A percentile compares a stretch with the other conserved stretches of the same genome.
phyloP scores from a whole-genome alignment of 345 rosid species.

The Sisymbrium altissimum region DNA sequence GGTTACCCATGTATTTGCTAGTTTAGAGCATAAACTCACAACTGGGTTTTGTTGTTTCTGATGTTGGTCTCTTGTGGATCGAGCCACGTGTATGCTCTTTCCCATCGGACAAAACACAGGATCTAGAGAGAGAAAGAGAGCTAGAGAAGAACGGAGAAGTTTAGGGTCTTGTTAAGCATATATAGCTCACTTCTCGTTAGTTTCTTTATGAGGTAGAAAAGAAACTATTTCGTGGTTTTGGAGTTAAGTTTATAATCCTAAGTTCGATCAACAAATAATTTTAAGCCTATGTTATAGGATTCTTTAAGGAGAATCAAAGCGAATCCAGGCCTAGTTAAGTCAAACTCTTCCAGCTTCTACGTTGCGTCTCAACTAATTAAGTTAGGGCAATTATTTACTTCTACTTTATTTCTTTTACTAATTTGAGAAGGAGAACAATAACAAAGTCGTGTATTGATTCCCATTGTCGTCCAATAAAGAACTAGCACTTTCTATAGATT shows the following conservation, averaged over 20 bases:
- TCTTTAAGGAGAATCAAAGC: slow-evolving; percentile 11
- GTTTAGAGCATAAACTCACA: not conserved
- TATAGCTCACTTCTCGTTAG: not conserved
- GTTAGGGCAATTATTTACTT: not conserved
- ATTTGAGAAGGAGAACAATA: not conserved
- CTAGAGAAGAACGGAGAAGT: not conserved
- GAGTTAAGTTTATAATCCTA: not conserved
- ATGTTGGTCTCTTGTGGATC: slow-evolving; percentile 5
- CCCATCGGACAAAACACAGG: slow-evolving; percentile 15
- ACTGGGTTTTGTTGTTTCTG: not conserved
- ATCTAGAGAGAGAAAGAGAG: not conserved
- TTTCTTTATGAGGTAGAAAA: not conserved
- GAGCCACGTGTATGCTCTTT: slow-evolving; percentile 9
- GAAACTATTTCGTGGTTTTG: not conserved
- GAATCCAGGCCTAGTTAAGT: slow-evolving; percentile 4
- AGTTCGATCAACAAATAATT: no score
- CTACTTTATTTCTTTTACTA: not conserved
- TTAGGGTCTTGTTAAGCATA: not conserved
- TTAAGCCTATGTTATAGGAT: not conserved
- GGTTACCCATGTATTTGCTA: not conserved
- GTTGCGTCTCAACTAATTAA: slow-evolving; percentile 14
- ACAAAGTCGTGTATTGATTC: not conserved
- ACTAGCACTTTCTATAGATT: no score
- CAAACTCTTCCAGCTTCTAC: slow-evolving; percentile 3
- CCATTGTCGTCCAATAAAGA: no score